These are phyloP conservation scores for Cotoneaster glaucophyllus DNA, from an alignment of 306 rosid species.

Conservation along the genomic window DNA sequence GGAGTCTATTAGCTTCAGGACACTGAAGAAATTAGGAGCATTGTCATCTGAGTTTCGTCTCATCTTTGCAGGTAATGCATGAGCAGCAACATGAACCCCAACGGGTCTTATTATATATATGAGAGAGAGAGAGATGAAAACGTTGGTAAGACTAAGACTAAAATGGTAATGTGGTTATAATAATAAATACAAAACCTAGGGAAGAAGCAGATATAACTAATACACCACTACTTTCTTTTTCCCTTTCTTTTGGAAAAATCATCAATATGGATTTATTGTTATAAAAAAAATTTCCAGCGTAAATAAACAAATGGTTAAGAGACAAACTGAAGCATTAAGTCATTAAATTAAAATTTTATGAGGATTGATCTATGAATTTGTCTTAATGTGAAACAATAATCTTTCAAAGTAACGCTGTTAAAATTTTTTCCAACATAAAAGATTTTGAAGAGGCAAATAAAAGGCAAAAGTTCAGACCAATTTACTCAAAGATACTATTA, in stretches of 20 bases:
- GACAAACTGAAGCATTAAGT: background rate
- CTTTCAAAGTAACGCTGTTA: too few species aligned
- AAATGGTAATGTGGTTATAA: background rate
- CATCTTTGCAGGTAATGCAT: conserved; percentile 19
- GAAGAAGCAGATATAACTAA: background rate
- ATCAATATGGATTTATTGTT: background rate
- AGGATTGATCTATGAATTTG: too few species aligned
- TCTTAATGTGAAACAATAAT: too few species aligned
- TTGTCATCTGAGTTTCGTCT: conserved; percentile 18
- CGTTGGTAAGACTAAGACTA: background rate
- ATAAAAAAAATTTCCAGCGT: background rate
- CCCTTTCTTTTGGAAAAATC: background rate
- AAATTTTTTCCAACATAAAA: too few species aligned
- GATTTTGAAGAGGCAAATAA: too few species aligned
- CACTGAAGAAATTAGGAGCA: background rate
- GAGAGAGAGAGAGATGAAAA: background rate
- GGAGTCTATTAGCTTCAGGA: conserved; percentile 51
- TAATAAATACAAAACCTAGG: background rate
- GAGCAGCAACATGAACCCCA: background rate
- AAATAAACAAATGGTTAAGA: background rate
- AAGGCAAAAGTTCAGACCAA: too few species aligned
- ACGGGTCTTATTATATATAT: background rate
- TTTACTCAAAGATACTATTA: background rate
- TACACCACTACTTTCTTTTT: background rate
- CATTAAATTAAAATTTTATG: too few species aligned